Evolutionary conservation across 768 basidiomycete genomes (phyloP), one percentile per base, ranked within the genome.

Genomic region (Hericium erinaceus): DNA sequence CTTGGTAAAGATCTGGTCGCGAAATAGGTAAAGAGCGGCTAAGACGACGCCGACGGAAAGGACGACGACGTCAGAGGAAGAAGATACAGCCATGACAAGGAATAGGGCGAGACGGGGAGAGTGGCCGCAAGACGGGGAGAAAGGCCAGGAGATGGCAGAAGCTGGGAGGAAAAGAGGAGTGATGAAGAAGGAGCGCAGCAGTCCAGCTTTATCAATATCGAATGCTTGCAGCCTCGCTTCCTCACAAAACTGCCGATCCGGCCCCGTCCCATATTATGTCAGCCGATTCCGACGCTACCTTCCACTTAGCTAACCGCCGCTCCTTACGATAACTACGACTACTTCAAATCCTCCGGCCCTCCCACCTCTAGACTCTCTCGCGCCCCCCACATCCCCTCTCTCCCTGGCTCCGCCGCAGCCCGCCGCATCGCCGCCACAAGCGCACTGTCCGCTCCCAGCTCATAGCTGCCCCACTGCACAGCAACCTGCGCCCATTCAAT

Each of bases 1-100:
- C 8, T 84, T 74, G 58, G 81, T 70, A 63, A 91, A 91, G 10
- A 93, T 70, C 67, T 85, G 84, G 71, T 92, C 90, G 49, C 85
- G 80, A 76, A 92, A 93, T 65, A 95, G 83, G 70, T 91, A 93
- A 58, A 82, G 73, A 26, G 81, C 85, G 18, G 89, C 91, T 48
- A 91, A 78, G 60, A 82, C 77, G 56, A 91, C 80, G 55, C 91
- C 90, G 46, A 93, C 69, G 46, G 78, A 74, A 59, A 95, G 80
- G 59, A 94, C 77, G 65, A 83, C 66, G 48, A 87, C 72, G 71
- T 95, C 92, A 49, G 89, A 85, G 40, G 84, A 77, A 15, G 84
- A 82, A 6, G 80, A 68, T 62, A 80, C 71, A 59, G 85, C 76
- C 83, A 87, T 85, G 58, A 50, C 56, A 39, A 55, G 58, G 48